Evolutionary conservation across 1,284 basidiomycete species (phyloP).

Genomic region (Veloboletus limbatus): DNA sequence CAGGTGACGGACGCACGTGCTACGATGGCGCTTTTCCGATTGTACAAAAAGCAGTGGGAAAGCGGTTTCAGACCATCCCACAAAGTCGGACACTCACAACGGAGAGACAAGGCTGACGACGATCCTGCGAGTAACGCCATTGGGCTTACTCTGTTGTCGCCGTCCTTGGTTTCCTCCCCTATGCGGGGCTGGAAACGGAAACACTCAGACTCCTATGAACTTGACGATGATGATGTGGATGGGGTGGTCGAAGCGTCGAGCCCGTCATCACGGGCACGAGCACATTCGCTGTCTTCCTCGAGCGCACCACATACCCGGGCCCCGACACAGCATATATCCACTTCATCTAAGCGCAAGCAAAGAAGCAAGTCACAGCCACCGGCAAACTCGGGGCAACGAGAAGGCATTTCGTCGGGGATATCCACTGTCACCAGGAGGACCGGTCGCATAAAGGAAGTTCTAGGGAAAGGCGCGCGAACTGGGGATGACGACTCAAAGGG

Average conservation of each 20-base stretch:
- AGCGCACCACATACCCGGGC: neutral
- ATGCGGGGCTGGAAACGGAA: slow-evolving; percentile 25
- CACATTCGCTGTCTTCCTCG: neutral
- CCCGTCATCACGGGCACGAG: neutral
- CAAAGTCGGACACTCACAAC: neutral
- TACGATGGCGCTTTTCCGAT: slow-evolving; percentile 91
- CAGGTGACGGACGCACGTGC: slow-evolving; percentile 92
- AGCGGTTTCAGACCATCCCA: slow-evolving; percentile 37
- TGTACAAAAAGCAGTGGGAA: slow-evolving; percentile 90
- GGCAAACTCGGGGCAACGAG: slow-evolving; percentile 37
- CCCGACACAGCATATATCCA: neutral
- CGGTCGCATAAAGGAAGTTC: slow-evolving; percentile 16
- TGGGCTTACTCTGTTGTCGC: neutral
- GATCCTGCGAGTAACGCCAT: neutral
- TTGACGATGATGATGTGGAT: slow-evolving; percentile 13
- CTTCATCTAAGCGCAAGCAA: neutral
- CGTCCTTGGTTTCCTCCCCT: neutral
- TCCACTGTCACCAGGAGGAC: slow-evolving; percentile 52
- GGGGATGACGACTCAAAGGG: neutral
- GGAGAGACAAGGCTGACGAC: neutral
- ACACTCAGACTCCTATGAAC: slow-evolving; percentile 3
- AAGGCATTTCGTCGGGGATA: slow-evolving; percentile 70
- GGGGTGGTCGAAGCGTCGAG: slow-evolving; percentile 12
- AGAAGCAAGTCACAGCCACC: slow-evolving; percentile 13
- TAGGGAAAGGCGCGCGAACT: neutral